Conservation (phyloP, 1,139 yeast genomes). For the Saccharomyces hybrid region DNA sequence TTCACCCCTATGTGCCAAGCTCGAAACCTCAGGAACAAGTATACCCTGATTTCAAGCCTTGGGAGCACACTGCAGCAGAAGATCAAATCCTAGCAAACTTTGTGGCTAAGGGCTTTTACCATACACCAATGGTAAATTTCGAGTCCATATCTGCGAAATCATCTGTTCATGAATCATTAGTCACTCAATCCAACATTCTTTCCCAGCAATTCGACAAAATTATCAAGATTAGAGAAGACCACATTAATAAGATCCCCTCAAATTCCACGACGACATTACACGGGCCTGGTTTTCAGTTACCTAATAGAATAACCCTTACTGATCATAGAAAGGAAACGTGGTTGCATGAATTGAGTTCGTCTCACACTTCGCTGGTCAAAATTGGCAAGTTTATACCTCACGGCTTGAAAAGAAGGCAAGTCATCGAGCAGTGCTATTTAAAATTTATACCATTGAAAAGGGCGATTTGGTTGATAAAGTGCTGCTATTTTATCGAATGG, state of each 20-base stretch:
- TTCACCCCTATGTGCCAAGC: slow-evolving; percentile 23
- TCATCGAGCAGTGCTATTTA: slow-evolving; percentile 62
- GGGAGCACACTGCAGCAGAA: slow-evolving; percentile 58
- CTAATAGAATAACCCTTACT: slow-evolving; percentile 67
- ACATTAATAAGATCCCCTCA: slow-evolving; percentile 52
- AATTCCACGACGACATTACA: slow-evolving; percentile 17
- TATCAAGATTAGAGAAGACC: slow-evolving; percentile 54
- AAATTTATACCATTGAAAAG: slow-evolving; percentile 64
- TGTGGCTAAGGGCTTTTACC: slow-evolving; percentile 52
- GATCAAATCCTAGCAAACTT: slow-evolving; percentile 43
- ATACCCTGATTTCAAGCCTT: slow-evolving; percentile 74
- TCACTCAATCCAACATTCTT: slow-evolving; percentile 49
- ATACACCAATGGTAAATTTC: slow-evolving; percentile 47
- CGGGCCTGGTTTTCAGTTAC: slow-evolving; percentile 29
- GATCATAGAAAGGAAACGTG: slow-evolving; percentile 79
- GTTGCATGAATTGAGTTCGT: slow-evolving; percentile 71
- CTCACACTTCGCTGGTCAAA: slow-evolving; percentile 53
- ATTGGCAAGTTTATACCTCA: slow-evolving; percentile 83
- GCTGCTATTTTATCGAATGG: slow-evolving; percentile 78
- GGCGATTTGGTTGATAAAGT: slow-evolving; percentile 84
- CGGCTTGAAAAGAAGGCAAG: slow-evolving; percentile 66
- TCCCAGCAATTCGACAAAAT: slow-evolving; percentile 58
- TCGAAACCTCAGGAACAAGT: slow-evolving; percentile 6
- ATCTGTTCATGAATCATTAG: slow-evolving; percentile 37
- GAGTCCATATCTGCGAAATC: slow-evolving; percentile 52